A percentile compares a stretch with the other conserved stretches of the same genome.
phyloP scores from a whole-genome alignment of 208 protist genomes.

The Trypanosoma melophagium region DNA sequence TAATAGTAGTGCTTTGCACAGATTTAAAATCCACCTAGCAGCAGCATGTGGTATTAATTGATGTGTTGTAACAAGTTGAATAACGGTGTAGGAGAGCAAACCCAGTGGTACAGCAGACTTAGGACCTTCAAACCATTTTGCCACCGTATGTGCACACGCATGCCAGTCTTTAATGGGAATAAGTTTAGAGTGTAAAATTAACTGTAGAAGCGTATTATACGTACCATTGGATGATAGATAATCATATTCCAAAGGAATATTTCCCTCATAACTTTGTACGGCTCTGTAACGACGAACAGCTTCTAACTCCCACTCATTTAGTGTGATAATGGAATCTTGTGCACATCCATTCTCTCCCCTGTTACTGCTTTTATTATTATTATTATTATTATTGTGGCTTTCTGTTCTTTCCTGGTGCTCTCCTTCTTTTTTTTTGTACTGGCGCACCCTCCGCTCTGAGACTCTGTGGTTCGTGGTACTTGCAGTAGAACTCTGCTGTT shows the following conservation, averaged over 20 bases:
- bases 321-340: background rate
- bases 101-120: conserved; percentile 2
- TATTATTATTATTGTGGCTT: no score
- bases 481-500: background rate
- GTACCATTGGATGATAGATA: conserved; percentile 9
- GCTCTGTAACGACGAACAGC: conserved; percentile 24
- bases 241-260: background rate
- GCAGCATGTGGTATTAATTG: conserved; percentile 17
- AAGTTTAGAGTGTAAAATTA: conserved; percentile 42
- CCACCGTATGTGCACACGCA: conserved; percentile 23
- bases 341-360: no score
- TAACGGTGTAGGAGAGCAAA: conserved; percentile 18
- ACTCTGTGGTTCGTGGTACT: no score
- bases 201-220: conserved; percentile 30
- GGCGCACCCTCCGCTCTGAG: no score
- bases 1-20: conserved; percentile 14
- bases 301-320: conserved; percentile 23
- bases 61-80: conserved; percentile 20
- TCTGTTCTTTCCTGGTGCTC: background rate
- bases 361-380: no score
- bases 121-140: conserved; percentile 22
- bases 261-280: conserved; percentile 3
- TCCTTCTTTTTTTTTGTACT: background rate
- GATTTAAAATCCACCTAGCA: conserved; percentile 19
- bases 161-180: conserved; percentile 27